Percentiles rank a stretch among this genome's conserved stretches.
Conservation (phyloP, 139 green algal genomes). For the Chlamydomonas urium region DNA sequence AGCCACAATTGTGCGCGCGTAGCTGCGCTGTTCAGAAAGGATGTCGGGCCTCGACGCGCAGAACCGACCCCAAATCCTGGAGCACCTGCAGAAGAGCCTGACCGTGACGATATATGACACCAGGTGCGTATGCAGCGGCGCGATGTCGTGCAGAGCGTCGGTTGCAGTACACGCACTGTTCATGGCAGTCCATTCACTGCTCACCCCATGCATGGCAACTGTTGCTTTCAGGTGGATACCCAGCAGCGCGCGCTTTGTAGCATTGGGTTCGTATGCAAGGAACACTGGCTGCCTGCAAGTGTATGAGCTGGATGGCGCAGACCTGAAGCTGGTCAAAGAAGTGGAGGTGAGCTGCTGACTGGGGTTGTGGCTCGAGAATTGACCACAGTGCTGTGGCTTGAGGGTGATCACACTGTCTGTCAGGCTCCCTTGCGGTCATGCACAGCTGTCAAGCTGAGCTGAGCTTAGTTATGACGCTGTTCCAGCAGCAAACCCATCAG, state of each 20-base stretch:
- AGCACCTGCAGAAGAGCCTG: slow-evolving; percentile 72
- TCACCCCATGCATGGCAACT: slow-evolving; percentile 4
- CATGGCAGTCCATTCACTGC: not conserved
- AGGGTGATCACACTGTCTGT: no score
- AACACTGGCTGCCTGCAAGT: slow-evolving; percentile 75
- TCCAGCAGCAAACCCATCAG: no score
- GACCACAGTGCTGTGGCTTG: no score
- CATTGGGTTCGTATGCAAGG: slow-evolving; percentile 59
- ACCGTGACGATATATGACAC: slow-evolving; percentile 76
- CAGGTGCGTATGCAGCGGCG: slow-evolving; percentile 44
- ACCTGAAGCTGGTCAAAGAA: slow-evolving; percentile 55
- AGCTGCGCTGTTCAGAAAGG: no score
- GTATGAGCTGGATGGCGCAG: slow-evolving; percentile 65
- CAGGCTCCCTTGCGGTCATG: no score
- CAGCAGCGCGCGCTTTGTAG: slow-evolving; percentile 71
- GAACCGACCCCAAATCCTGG: slow-evolving; percentile 69
- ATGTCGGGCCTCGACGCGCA: slow-evolving; percentile 39
- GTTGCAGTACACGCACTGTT: not conserved
- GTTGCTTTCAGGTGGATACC: slow-evolving; percentile 74
- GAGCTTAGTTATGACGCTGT: no score
- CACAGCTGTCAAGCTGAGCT: no score
- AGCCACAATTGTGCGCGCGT: no score
- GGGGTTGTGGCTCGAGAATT: no score
- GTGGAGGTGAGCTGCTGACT: no score
- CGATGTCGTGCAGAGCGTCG: not conserved